phyloP scores from a whole-genome alignment of 805 yeast genomes.

The Suhomyces canberraensis region DNA sequence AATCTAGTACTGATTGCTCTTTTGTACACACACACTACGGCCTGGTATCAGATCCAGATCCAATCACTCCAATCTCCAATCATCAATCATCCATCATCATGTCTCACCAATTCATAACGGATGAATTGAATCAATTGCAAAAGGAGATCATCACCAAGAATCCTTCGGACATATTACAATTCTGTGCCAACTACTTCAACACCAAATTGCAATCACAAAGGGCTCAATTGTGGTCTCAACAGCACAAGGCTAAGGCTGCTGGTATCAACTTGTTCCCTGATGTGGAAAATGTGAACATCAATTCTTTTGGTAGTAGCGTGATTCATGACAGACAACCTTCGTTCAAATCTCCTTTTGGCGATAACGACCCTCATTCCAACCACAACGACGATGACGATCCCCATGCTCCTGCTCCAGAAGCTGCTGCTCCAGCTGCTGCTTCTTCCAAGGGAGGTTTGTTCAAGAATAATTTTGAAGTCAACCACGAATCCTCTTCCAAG shows the following conservation, averaged over 20 bases:
- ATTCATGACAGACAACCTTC: conserved; percentile 39
- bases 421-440: conserved; percentile 6
- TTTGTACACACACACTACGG: too few species aligned
- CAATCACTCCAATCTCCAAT: too few species aligned
- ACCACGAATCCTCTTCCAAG: conserved; percentile 9
- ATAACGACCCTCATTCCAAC: conserved; percentile 60
- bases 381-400: conserved; percentile 22
- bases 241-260: conserved; percentile 45
- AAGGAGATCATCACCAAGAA: conserved; percentile 48
- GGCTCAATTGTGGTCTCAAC: conserved; percentile 48
- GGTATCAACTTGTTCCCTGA: conserved; percentile 48
- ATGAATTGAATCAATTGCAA: conserved; percentile 63
- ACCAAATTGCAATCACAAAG: conserved; percentile 60
- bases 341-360: conserved; percentile 62
- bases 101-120: conserved; percentile 20
- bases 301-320: conserved; percentile 27
- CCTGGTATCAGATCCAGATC: too few species aligned
- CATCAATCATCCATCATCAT: too few species aligned
- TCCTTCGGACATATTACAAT: conserved; percentile 70
- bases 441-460: conserved; percentile 9
- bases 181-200: conserved; percentile 72
- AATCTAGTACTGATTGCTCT: too few species aligned
- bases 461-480: conserved; percentile 14
- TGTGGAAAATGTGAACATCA: conserved; percentile 32
- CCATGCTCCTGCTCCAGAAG: conserved; percentile 6